Evolutionary conservation across 1,139 yeast genomes (phyloP).

Genomic region (Yamadazyma trypodendri): DNA sequence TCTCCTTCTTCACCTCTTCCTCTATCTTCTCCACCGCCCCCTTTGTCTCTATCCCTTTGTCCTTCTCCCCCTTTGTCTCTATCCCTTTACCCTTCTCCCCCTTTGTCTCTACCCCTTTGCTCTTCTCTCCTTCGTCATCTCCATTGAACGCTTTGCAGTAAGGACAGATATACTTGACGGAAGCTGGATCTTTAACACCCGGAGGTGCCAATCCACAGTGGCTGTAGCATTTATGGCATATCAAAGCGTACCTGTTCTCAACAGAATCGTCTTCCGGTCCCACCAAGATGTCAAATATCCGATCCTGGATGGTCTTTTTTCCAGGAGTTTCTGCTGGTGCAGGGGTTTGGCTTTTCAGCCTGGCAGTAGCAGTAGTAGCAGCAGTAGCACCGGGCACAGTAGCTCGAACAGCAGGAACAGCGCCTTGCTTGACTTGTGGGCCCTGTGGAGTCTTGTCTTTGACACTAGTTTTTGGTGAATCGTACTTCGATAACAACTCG

Average conservation of each 20-base stretch:
- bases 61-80: too few relatives aligned
- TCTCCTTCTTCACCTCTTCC: too few relatives aligned
- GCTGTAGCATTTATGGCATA: slow-evolving; percentile 59
- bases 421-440: neutral
- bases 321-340: neutral
- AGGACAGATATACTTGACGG: slow-evolving; percentile 68
- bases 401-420: too few relatives aligned
- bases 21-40: too few relatives aligned
- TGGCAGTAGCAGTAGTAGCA: too few relatives aligned
- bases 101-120: neutral
- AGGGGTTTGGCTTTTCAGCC: neutral
- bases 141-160: slow-evolving; percentile 66
- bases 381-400: too few relatives aligned
- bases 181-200: slow-evolving; percentile 50
- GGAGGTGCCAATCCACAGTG: slow-evolving; percentile 89
- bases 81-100: too few relatives aligned
- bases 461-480: slow-evolving; percentile 22
- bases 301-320: slow-evolving; percentile 36
- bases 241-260: slow-evolving; percentile 69
- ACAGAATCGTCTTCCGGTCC: slow-evolving; percentile 69
- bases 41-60: too few relatives aligned
- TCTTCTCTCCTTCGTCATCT: slow-evolving; percentile 8
- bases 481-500: slow-evolving; percentile 67
- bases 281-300: slow-evolving; percentile 52
- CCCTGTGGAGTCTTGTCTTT: neutral